A percentile compares a stretch with the other conserved stretches of the same genome.
These are phyloP conservation scores for Backusella tuberculispora DNA, from an alignment of 192 early-diverging fungal genomes.

Conservation along the genomic window DNA sequence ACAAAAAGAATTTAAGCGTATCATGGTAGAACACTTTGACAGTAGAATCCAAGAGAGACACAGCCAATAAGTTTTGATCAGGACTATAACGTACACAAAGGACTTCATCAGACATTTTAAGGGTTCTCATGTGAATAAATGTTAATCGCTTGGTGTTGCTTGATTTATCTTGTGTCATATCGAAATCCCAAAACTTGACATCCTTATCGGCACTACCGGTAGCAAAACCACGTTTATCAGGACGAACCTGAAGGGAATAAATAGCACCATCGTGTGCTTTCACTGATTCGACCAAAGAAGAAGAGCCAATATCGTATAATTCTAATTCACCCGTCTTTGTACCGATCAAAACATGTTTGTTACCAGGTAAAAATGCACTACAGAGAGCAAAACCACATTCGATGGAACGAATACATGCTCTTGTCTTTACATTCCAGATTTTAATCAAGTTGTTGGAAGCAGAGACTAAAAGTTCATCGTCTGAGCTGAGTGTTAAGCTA, in stretches of 20 bases:
- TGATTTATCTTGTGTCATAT: slow-evolving; percentile 61
- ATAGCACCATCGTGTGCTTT: slow-evolving; percentile 91
- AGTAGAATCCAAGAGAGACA: slow-evolving; percentile 90
- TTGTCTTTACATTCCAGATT: slow-evolving; percentile 87
- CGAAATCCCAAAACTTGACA: slow-evolving; percentile 98
- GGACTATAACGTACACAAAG: slow-evolving; percentile 85
- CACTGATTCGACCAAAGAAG: slow-evolving; percentile 81
- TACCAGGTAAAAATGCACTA: slow-evolving; percentile 90
- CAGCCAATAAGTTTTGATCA: slow-evolving; percentile 86
- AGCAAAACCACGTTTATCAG: slow-evolving; percentile 86
- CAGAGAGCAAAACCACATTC: slow-evolving; percentile 94
- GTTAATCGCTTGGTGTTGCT: slow-evolving; percentile 64
- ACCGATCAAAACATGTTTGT: slow-evolving; percentile 88
- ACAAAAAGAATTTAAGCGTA: slow-evolving; percentile 96
- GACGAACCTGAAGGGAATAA: slow-evolving; percentile 85
- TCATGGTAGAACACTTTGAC: slow-evolving; percentile 98
- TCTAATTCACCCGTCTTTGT: slow-evolving; percentile 91
- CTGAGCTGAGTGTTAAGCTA: slow-evolving; percentile 84
- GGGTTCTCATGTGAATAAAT: slow-evolving; percentile 83
- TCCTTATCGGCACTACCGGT: slow-evolving; percentile 94
- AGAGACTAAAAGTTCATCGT: slow-evolving; percentile 86
- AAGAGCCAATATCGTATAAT: slow-evolving; percentile 88
- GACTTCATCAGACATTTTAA: slow-evolving; percentile 95
- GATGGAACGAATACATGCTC: slow-evolving; percentile 86
- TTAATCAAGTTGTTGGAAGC: slow-evolving; percentile 87